Percentiles rank a stretch among this genome's conserved stretches.
Evolutionary conservation across 2,329 filamentous ascomycete genomes (phyloP).

Genomic region (Talaromyces sp.): DNA sequence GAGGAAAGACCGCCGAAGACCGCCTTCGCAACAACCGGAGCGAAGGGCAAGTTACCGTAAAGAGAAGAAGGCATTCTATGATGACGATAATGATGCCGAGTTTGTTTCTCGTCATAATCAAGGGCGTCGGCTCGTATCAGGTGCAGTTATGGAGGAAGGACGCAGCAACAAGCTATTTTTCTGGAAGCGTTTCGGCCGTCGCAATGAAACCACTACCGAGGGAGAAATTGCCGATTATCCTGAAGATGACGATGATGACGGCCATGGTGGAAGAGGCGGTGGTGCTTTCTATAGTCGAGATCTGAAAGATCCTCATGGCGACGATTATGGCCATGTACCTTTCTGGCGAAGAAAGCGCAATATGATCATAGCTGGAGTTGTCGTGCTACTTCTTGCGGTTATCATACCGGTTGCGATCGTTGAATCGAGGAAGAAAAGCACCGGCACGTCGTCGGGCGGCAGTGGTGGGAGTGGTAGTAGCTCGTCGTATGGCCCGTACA

Average conservation of each 20-base stretch:
- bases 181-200: slow-evolving; percentile 35
- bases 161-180: slow-evolving; percentile 47
- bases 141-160: slow-evolving; percentile 66
- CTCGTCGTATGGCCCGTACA: slow-evolving; percentile 30
- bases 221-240: slow-evolving; percentile 39
- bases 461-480: slow-evolving; percentile 22
- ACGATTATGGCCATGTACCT: slow-evolving; percentile 20
- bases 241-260: slow-evolving; percentile 11
- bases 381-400: slow-evolving; percentile 58
- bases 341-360: slow-evolving; percentile 43
- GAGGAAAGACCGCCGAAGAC: slow-evolving; percentile 10
- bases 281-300: slow-evolving; percentile 22
- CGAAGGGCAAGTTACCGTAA: not conserved
- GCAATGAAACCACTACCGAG: slow-evolving; percentile 37
- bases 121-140: slow-evolving; percentile 64
- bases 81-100: slow-evolving; percentile 9
- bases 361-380: slow-evolving; percentile 55
- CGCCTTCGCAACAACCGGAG: not conserved
- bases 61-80: slow-evolving; percentile 20
- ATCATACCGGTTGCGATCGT: slow-evolving; percentile 65
- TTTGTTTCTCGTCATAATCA: slow-evolving; percentile 39
- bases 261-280: slow-evolving; percentile 23
- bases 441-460: not conserved
- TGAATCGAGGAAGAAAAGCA: slow-evolving; percentile 59
- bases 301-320: slow-evolving; percentile 27